phyloP scores from a whole-genome alignment of 768 basidiomycete species.

The Russula lepida region DNA sequence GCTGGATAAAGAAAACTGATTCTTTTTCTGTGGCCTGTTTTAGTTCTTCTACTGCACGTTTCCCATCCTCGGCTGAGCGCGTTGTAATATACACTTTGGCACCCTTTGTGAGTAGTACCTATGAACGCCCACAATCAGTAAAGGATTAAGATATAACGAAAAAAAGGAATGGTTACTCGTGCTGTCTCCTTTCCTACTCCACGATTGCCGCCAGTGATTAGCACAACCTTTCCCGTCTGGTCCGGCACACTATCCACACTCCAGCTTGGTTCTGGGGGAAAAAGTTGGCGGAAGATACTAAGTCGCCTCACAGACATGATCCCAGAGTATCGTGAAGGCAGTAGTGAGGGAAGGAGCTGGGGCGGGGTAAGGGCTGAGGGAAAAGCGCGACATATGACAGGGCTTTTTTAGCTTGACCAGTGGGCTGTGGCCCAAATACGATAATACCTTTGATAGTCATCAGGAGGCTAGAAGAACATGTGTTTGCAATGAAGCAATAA shows the following conservation, averaged over 20 bases:
- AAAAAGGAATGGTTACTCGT: background rate
- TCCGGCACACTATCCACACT: constrained; percentile 9
- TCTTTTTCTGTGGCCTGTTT: constrained; percentile 9
- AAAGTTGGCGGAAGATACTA: background rate
- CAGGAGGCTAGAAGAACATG: background rate
- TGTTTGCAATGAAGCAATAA: background rate
- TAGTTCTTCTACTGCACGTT: constrained; percentile 1
- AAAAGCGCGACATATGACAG: background rate
- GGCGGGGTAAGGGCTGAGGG: background rate
- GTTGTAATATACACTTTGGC: constrained; percentile 20
- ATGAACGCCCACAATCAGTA: background rate
- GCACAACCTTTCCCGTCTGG: constrained; percentile 10
- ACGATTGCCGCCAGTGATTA: constrained; percentile 12
- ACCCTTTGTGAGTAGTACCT: constrained; percentile 13
- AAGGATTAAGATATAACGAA: background rate
- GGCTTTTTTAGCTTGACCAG: background rate
- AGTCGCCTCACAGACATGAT: background rate
- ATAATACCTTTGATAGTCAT: background rate
- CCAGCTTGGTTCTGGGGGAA: constrained; percentile 13
- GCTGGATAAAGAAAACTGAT: background rate
- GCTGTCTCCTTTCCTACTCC: constrained; percentile 19
- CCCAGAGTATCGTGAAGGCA: background rate
- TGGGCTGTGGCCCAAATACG: background rate
- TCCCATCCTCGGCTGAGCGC: background rate
- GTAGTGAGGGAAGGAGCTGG: background rate